A percentile compares a stretch with the other conserved stretches of the same genome.
These are phyloP conservation scores for Leccinum arenicola DNA, from an alignment of 768 basidiomycete genomes.

Conservation along the genomic window DNA sequence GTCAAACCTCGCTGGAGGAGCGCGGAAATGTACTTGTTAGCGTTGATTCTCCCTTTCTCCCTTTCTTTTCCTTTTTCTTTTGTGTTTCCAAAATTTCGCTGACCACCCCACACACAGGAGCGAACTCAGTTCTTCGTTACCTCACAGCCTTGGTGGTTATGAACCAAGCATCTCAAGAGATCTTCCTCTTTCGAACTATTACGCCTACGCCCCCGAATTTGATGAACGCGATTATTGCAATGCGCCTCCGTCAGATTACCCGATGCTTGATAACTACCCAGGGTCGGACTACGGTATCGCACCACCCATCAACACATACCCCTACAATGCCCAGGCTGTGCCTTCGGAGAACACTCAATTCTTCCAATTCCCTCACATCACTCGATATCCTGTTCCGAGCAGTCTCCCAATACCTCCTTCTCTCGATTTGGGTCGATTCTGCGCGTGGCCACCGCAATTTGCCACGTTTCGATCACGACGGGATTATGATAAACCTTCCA, in stretches of 20 bases:
- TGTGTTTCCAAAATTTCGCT: conserved; percentile 31
- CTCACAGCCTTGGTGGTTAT: conserved; percentile 23
- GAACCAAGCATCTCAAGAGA: conserved; percentile 18
- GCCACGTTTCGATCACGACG: conserved; percentile 10
- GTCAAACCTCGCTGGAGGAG: conserved; percentile 31
- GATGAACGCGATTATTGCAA: conserved; percentile 10
- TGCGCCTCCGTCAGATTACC: conserved; percentile 14
- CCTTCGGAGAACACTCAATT: conserved; percentile 18
- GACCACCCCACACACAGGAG: conserved; percentile 25
- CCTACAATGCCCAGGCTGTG: conserved; percentile 11
- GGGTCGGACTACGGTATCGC: conserved; percentile 15
- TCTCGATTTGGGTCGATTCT: neutral
- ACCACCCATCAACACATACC: conserved; percentile 11
- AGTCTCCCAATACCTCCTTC: conserved; percentile 15
- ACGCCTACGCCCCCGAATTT: conserved; percentile 6
- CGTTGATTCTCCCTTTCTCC: neutral
- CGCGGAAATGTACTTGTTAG: conserved; percentile 37
- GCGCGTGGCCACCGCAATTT: neutral
- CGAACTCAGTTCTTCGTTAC: conserved; percentile 28
- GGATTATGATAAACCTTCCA: conserved; percentile 10
- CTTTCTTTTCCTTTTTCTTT: neutral
- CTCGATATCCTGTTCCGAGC: conserved; percentile 26
- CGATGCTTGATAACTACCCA: conserved; percentile 10
- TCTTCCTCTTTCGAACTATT: conserved; percentile 3
- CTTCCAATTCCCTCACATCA: conserved; percentile 27